Base-by-base conservation (phyloP, 345 rosid genomes). In the Syzygium aromaticum region DNA sequence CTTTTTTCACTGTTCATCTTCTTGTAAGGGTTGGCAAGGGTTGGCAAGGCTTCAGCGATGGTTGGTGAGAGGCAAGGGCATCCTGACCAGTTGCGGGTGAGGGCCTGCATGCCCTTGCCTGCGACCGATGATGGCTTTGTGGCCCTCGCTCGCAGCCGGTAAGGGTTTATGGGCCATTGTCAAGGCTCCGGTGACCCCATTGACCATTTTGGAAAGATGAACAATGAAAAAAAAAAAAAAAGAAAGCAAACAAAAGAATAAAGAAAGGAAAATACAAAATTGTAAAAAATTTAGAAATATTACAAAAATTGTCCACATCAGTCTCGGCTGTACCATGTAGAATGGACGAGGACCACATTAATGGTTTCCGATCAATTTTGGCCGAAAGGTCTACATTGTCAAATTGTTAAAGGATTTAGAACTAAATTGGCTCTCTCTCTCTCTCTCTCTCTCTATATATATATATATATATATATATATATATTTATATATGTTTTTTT, bases 81-180 rank as follows among this genome's bases (percentile, higher is more conserved):
- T 43, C 46, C 46, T 43, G 46, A 43, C 46, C 46, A 43, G 46
- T 43, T 43, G 46, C 43, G 46, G 46, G 46, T 43, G 46, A 43
- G 7, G 46, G 46, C 46, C 1, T 43, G 0, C 1, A 5, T 0
- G 64, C 14, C 30, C 30, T 57, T 7, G 11, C 16, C 30, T 14
- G 27, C 0, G 1, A 27, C 0, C 0, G 0, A 25, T 59, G 30
- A 59, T 14, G 64, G 64, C 28, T 59, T 59, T 59, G 64, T 0
- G 1, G 15, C 64, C 28, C 64, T 25, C 3, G 0, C 14, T 0
- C 1, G 0, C 0, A 4, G 30, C 14, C 1, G 12, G 0, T 12
- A 25, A 57, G 6, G 15, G 3, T 25, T 25, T 25, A 25, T 57
- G 28, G 28, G 28, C 63, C 28, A 57, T 25, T 0, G 14, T 5